These are phyloP conservation scores for Lactarius sp. DNA, from an alignment of 768 basidiomycete species.

Conservation along the genomic window DNA sequence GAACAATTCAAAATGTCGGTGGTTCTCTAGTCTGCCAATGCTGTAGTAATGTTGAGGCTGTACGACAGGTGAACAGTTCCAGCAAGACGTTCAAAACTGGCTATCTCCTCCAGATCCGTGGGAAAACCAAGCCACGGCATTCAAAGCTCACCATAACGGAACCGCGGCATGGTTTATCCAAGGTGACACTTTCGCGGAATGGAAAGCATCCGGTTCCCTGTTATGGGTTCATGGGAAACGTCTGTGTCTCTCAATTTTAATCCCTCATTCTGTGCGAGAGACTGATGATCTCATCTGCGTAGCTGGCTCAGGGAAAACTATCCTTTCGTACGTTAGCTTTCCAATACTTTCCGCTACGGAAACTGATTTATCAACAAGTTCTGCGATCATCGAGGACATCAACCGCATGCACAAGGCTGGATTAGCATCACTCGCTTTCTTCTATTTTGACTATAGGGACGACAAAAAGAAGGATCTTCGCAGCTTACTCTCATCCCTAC, in stretches of 20 bases:
- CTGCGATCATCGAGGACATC: not conserved
- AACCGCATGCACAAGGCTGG: not conserved
- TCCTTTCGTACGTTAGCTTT: not conserved
- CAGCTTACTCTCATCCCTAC: not conserved
- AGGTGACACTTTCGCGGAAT: not conserved
- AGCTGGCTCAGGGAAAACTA: not conserved
- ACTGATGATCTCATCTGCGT: not conserved
- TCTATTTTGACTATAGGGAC: not conserved
- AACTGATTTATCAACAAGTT: not conserved
- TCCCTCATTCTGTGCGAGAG: no score
- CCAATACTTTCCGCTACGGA: not conserved
- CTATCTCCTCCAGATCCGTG: not conserved
- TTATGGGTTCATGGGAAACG: conserved; percentile 9
- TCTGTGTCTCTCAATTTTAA: not conserved
- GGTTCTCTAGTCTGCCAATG: not conserved
- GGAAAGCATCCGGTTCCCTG: not conserved
- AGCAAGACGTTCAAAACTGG: not conserved
- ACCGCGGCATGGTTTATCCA: conserved; percentile 1
- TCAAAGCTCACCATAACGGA: not conserved
- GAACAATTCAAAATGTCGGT: not conserved
- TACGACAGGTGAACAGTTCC: not conserved
- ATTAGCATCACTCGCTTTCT: not conserved
- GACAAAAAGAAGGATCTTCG: not conserved
- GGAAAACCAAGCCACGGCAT: not conserved
- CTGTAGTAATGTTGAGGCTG: not conserved